Evolutionary conservation across 805 yeast genomes (phyloP), one percentile per base, ranked within the genome.

Genomic region (Priceomyces medius): DNA sequence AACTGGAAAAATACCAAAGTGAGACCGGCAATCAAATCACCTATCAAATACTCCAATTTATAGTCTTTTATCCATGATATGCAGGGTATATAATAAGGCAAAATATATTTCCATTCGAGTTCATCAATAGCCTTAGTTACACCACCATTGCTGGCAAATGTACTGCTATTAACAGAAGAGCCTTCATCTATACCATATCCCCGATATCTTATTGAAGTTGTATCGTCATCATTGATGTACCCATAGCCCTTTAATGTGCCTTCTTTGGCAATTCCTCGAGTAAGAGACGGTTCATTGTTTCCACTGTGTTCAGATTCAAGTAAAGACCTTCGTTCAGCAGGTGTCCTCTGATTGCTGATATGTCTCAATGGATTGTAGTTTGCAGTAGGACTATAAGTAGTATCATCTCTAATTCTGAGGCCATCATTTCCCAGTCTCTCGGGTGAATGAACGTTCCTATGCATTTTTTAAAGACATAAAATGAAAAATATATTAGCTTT

Each of bases 1-100:
- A 91, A 80, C 59, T 90, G 97, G 63, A 89, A 91, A 3, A 93
- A 83, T 0, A 96, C 97, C 26, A 90, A 61, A 0, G 97, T 82
- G 3, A 88, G 54, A 0, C 99, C 98, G 2, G 97, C 95, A 13
- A 84, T 63, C 7, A 86, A 54, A 55, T 91, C 99, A 16, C 80
- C 75, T 2, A 77, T 18, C 32, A 82, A 63, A 45, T 44, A 64
- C n/a, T 42, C 46, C 1, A 46, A 31, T 35, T 50, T 48, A 48
- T 85, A 85, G 6, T 72, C 53, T 4, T 77, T 75, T n/a, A 82
- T 46, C 93, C 93, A 85, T 0, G 81, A 71, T 34, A 75, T 70
- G 42, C 81, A 77, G 0, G 91, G 91, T 2, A 85, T 57, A 51
- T 84, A 84, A 55, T 84, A 83, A 0, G 83, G 81, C 8, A 81